Percentiles rank a stretch among this genome's conserved stretches.
Conservation (phyloP, 2,329 filamentous ascomycete genomes). For the Thelonectria discophora region DNA sequence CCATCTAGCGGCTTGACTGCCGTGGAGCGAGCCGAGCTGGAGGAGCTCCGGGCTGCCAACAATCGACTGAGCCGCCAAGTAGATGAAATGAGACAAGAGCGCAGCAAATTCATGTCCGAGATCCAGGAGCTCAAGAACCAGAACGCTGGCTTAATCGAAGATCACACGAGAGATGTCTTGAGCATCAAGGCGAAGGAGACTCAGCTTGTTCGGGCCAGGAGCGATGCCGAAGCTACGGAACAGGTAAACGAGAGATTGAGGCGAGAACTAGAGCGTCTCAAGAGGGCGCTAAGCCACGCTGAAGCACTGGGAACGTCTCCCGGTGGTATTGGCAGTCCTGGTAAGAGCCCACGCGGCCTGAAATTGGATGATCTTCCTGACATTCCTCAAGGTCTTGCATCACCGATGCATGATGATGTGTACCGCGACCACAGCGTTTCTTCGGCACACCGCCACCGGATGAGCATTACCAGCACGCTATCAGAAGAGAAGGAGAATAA, state of each 20-base stretch:
- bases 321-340: constrained; percentile 50
- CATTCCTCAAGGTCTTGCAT: constrained; percentile 51
- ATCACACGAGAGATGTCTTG: constrained; percentile 93
- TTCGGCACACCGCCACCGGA: constrained; percentile 57
- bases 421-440: constrained; percentile 62
- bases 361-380: constrained; percentile 18
- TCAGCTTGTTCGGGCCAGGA: constrained; percentile 89
- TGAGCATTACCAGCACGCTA: constrained; percentile 71
- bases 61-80: constrained; percentile 78
- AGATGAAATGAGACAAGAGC: constrained; percentile 84
- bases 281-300: constrained; percentile 79
- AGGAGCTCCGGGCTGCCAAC: constrained; percentile 85
- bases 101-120: constrained; percentile 82
- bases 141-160: constrained; percentile 95
- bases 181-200: constrained; percentile 99
- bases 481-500: constrained; percentile 84
- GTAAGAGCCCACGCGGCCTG: constrained; percentile 29
- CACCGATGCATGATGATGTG: constrained; percentile 67
- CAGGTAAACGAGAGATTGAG: constrained; percentile 84
- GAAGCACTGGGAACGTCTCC: constrained; percentile 57
- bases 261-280: constrained; percentile 90
- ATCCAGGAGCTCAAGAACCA: constrained; percentile 96
- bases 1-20: constrained; percentile 73
- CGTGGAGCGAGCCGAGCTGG: constrained; percentile 90
- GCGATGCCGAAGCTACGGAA: constrained; percentile 89